Conservation (phyloP, 805 yeast species). For the Metschnikowia baotianmanensis region DNA sequence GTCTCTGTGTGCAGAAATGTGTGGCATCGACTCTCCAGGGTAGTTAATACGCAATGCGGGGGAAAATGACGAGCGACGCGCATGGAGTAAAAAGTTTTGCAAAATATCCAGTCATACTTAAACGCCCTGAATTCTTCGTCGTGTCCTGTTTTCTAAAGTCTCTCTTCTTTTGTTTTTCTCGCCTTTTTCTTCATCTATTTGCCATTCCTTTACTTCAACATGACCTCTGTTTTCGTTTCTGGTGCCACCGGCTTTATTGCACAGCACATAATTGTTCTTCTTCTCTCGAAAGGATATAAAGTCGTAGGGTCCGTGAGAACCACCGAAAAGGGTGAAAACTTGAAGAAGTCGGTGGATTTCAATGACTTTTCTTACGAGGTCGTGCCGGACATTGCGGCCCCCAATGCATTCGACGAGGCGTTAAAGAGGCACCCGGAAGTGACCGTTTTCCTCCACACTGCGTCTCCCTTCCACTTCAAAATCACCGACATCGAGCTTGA, state of each 20-base stretch:
- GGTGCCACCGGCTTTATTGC: not conserved
- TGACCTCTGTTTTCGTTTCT: not conserved
- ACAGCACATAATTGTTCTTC: not conserved
- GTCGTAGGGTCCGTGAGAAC: conserved; percentile 55
- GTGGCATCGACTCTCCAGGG: too few relatives aligned
- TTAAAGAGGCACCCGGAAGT: conserved; percentile 27
- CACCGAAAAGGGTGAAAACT: conserved; percentile 38
- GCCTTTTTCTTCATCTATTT: too few relatives aligned
- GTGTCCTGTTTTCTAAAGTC: too few relatives aligned
- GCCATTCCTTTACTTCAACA: too few relatives aligned
- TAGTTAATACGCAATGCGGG: too few relatives aligned
- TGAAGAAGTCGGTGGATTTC: conserved; percentile 30
- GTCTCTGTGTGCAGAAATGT: too few relatives aligned
- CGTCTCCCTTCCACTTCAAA: conserved; percentile 31
- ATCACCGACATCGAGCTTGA: conserved; percentile 40
- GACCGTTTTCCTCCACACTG: conserved; percentile 16
- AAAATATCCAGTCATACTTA: too few relatives aligned
- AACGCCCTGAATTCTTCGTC: too few relatives aligned
- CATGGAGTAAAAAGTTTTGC: too few relatives aligned
- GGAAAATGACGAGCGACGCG: too few relatives aligned
- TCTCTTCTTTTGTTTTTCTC: too few relatives aligned
- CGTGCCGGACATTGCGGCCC: conserved; percentile 22
- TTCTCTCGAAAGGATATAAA: conserved; percentile 38
- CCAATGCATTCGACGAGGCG: conserved; percentile 28
- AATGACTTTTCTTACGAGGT: conserved; percentile 26